These are phyloP conservation scores for Calamus simplicifolius DNA, from an alignment of 176 grass and related monocot species.

Conservation along the genomic window DNA sequence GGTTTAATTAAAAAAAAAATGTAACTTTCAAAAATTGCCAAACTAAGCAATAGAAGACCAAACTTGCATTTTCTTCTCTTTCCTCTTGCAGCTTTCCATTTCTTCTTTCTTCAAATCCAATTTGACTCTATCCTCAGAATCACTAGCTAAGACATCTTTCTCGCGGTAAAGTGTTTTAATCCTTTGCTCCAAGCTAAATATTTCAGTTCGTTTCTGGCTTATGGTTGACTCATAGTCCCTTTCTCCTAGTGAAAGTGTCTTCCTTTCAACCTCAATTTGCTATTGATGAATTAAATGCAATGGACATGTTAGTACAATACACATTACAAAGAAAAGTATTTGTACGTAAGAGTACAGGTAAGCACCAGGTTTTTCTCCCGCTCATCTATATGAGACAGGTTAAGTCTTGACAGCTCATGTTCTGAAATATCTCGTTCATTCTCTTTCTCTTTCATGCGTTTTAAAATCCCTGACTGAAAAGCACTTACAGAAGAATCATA, in stretches of 20 bases:
- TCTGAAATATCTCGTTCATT: constrained; percentile 62
- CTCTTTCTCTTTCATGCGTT: constrained; percentile 77
- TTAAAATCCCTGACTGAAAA: constrained; percentile 60
- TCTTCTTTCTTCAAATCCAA: constrained; percentile 74
- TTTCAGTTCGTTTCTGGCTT: constrained; percentile 55
- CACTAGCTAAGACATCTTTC: constrained; percentile 54
- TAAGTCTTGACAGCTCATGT: constrained; percentile 65
- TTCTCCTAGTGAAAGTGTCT: constrained; percentile 50
- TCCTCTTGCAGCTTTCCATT: constrained; percentile 46
- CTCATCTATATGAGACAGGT: constrained; percentile 80
- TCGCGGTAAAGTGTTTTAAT: constrained; percentile 65
- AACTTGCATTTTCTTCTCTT: constrained; percentile 62
- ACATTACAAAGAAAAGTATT: not conserved
- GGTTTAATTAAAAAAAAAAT: too few relatives aligned
- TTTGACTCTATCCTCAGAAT: constrained; percentile 69
- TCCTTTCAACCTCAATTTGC: constrained; percentile 90
- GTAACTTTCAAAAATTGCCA: too few relatives aligned
- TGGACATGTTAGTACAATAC: too few relatives aligned
- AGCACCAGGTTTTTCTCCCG: constrained; percentile 66
- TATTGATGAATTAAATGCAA: constrained; percentile 13
- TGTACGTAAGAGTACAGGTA: constrained; percentile 10
- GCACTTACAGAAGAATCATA: constrained; percentile 5
- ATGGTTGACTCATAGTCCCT: constrained; percentile 67
- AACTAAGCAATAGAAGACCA: constrained; percentile 16
- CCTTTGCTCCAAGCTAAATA: constrained; percentile 70